Base-by-base conservation (phyloP, 2,329 filamentous ascomycete species). In the Epichloe aotearoae region DNA sequence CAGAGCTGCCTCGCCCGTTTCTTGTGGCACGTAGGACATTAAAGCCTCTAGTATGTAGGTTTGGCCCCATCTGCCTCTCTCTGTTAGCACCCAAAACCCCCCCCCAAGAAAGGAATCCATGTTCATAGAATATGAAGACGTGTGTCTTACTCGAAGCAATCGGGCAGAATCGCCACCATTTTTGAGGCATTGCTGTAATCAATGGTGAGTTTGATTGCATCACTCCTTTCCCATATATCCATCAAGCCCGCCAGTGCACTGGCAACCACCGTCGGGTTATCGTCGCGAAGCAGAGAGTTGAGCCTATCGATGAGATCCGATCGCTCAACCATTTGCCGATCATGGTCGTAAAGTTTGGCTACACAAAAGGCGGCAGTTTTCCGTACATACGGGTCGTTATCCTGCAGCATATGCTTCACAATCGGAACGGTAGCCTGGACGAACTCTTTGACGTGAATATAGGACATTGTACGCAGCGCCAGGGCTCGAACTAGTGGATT, bases 191-290 rank as follows among this genome's bases (percentile, higher is more conserved):
- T 98, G 55, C 82, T 82, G 65, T 98, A 97, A 69, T 98, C 93
- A 60, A 98, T 96, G 3, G 93, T 97, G 55, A 98, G 81, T 66
- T 95, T 96, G 68, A 98, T 98, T 52, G 86, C 88, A 67, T 97
- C 91, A 64, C 90, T 97, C 52, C 91, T 79, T 66, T 97, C 93
- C 93, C 93, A 98, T 47, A 98, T 97, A 67, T 98, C 93, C 80
- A 95, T 93, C 61, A 98, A 67, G 37, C 86, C 78, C 26, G 93
- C 91, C 55, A 98, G 70, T 6, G 94, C 90, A 64, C 90, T 96
- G 11, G 93, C 91, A 20, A 98, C 91, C 3, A 98, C 93, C 0
- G 93, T 98, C 0, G 93, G 91, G 62, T 98, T 98, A 65, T 97
- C 91, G 59, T 98, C 93, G 62, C 89, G 82, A 51, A 98, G 72